Evolutionary conservation across 768 basidiomycete species (phyloP).

Genomic region (Boletus pseudo-olivaceus): DNA sequence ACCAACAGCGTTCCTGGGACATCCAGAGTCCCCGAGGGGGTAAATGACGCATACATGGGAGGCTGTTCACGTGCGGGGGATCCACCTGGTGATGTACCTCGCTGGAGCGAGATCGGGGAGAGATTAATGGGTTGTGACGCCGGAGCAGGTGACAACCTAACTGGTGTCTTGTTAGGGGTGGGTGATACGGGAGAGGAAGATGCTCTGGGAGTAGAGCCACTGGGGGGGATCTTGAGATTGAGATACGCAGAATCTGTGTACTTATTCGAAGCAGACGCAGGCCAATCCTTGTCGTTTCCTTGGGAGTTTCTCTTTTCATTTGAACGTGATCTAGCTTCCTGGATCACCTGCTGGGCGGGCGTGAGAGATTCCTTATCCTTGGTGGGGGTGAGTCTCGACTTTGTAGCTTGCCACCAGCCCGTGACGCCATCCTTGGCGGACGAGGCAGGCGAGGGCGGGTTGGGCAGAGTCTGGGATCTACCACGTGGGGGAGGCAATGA

Average conservation of each 20-base stretch:
- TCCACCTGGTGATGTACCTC: slow-evolving; percentile 37
- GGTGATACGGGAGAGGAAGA: slow-evolving; percentile 58
- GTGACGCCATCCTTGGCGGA: slow-evolving; percentile 57
- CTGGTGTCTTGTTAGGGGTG: slow-evolving; percentile 42
- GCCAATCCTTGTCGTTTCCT: slow-evolving; percentile 55
- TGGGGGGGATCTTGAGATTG: slow-evolving; percentile 52
- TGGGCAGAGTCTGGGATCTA: slow-evolving; percentile 51
- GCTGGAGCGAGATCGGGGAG: slow-evolving; percentile 62
- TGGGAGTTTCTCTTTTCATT: slow-evolving; percentile 46
- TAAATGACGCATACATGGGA: slow-evolving; percentile 77
- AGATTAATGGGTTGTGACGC: slow-evolving; percentile 47
- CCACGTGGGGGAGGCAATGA: slow-evolving; percentile 59
- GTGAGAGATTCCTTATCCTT: slow-evolving; percentile 74
- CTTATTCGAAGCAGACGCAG: slow-evolving; percentile 49
- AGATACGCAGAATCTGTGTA: slow-evolving; percentile 55
- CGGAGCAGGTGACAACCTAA: slow-evolving; percentile 34
- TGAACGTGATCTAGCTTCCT: slow-evolving; percentile 66
- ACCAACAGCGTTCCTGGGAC: slow-evolving; percentile 69
- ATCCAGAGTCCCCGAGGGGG: slow-evolving; percentile 65
- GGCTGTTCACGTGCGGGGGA: slow-evolving; percentile 46
- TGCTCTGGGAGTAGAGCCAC: slow-evolving; percentile 45
- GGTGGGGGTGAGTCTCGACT: slow-evolving; percentile 72
- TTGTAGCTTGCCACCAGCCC: slow-evolving; percentile 75
- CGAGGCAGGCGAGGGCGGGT: slow-evolving; percentile 59
- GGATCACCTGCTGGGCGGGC: slow-evolving; percentile 79